Evolutionary conservation across 345 rosid genomes (phyloP).

Genomic region (Linum tenue): DNA sequence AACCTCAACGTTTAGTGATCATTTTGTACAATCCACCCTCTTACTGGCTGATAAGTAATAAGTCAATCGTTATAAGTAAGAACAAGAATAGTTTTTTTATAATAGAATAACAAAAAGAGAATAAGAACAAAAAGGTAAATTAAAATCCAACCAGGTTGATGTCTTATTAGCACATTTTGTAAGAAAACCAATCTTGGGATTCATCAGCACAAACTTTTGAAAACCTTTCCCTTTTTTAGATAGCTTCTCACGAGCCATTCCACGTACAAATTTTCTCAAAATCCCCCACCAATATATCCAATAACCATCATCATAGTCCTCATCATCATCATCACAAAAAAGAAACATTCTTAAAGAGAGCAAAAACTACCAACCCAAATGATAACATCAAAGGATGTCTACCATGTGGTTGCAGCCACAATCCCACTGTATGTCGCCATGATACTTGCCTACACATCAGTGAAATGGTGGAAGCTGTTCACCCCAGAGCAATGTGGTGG

Average conservation of each 20-base stretch:
- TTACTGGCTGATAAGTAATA: too few species aligned
- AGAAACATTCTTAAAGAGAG: not conserved
- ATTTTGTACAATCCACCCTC: too few species aligned
- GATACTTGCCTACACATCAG: slow-evolving; percentile 60
- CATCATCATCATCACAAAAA: slow-evolving; percentile 12
- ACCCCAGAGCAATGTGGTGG: slow-evolving; percentile 82
- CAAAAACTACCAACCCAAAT: slow-evolving; percentile 13
- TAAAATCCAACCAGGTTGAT: too few species aligned
- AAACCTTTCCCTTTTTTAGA: not conserved
- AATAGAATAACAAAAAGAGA: too few species aligned
- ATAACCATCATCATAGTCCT: slow-evolving; percentile 17
- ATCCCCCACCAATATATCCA: slow-evolving; percentile 12
- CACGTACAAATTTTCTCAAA: slow-evolving; percentile 14
- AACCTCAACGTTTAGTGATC: too few species aligned
- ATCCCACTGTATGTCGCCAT: slow-evolving; percentile 73
- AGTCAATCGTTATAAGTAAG: too few species aligned
- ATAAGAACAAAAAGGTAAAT: too few species aligned
- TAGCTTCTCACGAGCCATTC: slow-evolving; percentile 25
- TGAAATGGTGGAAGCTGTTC: slow-evolving; percentile 60
- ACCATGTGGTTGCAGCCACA: slow-evolving; percentile 69
- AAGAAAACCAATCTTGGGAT: too few species aligned
- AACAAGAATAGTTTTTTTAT: too few species aligned
- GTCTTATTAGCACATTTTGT: too few species aligned
- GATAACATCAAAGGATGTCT: slow-evolving; percentile 56
- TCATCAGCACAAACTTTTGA: not conserved